These are phyloP conservation scores for Patellifolia procumbens DNA, from an alignment of 179 eudicot species.

Conservation along the genomic window DNA sequence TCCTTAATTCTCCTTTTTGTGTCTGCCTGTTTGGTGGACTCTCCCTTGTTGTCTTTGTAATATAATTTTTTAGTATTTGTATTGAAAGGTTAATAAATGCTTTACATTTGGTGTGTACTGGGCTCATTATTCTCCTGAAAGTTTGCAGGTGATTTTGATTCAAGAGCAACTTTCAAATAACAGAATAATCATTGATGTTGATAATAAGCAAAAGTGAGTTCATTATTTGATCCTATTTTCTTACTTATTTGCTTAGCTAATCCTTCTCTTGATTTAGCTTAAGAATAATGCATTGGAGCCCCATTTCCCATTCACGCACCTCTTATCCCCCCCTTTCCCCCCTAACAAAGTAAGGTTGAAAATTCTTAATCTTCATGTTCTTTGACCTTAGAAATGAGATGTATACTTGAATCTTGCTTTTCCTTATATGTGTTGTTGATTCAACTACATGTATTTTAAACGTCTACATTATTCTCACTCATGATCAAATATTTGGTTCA, in stretches of 20 bases:
- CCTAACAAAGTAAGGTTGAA: too few relatives aligned
- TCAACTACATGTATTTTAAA: not conserved
- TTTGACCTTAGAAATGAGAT: not conserved
- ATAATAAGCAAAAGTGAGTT: conserved; percentile 81
- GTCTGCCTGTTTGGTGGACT: not conserved
- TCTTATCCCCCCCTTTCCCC: too few relatives aligned
- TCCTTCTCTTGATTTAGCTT: conserved; percentile 1
- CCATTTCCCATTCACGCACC: not conserved
- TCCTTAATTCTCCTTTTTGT: not conserved
- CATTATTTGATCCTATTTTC: conserved; percentile 1
- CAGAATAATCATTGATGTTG: conserved; percentile 88
- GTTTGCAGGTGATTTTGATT: conserved; percentile 77
- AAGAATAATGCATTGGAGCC: not conserved
- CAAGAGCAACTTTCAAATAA: conserved; percentile 98
- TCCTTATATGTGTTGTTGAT: not conserved
- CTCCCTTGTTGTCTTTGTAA: not conserved
- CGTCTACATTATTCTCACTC: too few relatives aligned
- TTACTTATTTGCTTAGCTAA: not conserved
- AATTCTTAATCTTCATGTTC: not conserved
- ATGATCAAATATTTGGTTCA: too few relatives aligned
- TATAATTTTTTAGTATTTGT: not conserved
- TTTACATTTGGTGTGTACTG: not conserved
- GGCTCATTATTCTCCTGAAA: not conserved
- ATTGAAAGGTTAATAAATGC: not conserved
- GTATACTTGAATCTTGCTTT: not conserved